Percentiles rank a stretch among this genome's conserved stretches.
Conservation (phyloP, 2,329 filamentous ascomycete species). For the Teratosphaeria destructans region DNA sequence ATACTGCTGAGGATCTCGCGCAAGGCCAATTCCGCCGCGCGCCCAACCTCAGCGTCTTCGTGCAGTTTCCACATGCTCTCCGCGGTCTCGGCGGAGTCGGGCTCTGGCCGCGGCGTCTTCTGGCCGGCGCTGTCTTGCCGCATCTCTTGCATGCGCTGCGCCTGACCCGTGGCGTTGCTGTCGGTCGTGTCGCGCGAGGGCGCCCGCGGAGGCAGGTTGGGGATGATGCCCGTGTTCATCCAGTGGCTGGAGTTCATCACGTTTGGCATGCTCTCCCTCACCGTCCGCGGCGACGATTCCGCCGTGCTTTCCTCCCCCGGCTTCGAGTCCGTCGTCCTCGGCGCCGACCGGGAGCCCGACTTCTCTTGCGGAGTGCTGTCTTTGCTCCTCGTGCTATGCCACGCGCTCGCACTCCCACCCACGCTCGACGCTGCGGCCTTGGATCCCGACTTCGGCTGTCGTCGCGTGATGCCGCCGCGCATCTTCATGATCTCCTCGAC, state of each 20-base stretch:
- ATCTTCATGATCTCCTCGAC: constrained; percentile 80
- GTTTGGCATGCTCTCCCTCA: constrained; percentile 25
- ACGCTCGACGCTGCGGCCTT: constrained; percentile 8
- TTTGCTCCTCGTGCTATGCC: constrained; percentile 2
- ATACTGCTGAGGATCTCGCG: constrained; percentile 72
- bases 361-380: constrained; percentile 2
- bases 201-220: constrained; percentile 48
- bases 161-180: constrained; percentile 19
- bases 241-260: constrained; percentile 56
- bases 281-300: constrained; percentile 5
- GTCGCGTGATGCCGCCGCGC: constrained; percentile 73
- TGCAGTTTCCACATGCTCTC: constrained; percentile 36
- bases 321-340: constrained; percentile 21
- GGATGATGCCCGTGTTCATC: constrained; percentile 70
- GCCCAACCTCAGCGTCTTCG: constrained; percentile 68
- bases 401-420: constrained; percentile 4
- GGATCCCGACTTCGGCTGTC: constrained; percentile 55
- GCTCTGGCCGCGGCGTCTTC: constrained; percentile 32
- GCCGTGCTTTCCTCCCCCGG: constrained; percentile 26
- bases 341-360: neutral
- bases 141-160: constrained; percentile 20
- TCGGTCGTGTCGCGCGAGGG: constrained; percentile 19
- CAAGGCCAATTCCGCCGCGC: constrained; percentile 74
- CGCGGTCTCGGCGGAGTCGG: constrained; percentile 40
- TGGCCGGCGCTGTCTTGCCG: constrained; percentile 16